A percentile compares a stretch with the other conserved stretches of the same genome.
Evolutionary conservation across 306 rosid species (phyloP).

Genomic region (Vachellia collinsii): DNA sequence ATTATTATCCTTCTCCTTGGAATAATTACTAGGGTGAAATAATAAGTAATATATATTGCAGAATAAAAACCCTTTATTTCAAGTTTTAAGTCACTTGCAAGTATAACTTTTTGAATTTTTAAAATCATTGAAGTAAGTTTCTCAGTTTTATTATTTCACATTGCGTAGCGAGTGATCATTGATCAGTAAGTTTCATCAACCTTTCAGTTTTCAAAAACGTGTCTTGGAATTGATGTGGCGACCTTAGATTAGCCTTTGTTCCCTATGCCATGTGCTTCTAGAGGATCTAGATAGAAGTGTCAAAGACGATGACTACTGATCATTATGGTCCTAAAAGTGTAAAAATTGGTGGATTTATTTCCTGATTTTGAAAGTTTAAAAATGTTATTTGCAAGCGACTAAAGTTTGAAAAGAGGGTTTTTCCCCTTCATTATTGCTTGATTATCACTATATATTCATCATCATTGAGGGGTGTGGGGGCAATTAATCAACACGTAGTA

Average conservation of each 20-base stretch:
- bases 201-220: neutral
- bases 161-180: neutral
- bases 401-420: neutral
- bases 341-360: neutral
- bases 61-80: neutral
- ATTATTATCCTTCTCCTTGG: conserved; percentile 45
- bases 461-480: neutral
- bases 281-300: neutral
- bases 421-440: neutral
- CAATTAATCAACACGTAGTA: neutral
- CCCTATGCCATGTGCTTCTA: neutral
- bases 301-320: neutral
- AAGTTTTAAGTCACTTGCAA: neutral
- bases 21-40: conserved; percentile 48
- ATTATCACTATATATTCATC: conserved; percentile 1
- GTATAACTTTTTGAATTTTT: neutral
- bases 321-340: neutral
- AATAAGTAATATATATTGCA: neutral
- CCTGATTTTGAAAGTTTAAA: neutral
- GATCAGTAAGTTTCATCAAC: neutral
- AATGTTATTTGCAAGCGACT: neutral
- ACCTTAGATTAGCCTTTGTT: neutral
- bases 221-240: neutral
- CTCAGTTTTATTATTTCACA: too few relatives aligned
- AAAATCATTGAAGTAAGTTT: too few relatives aligned